Percentiles rank a stretch among this genome's conserved stretches.
Conservation (phyloP, 352 stramenopile genomes). For the Saprolegnia parasitica region DNA sequence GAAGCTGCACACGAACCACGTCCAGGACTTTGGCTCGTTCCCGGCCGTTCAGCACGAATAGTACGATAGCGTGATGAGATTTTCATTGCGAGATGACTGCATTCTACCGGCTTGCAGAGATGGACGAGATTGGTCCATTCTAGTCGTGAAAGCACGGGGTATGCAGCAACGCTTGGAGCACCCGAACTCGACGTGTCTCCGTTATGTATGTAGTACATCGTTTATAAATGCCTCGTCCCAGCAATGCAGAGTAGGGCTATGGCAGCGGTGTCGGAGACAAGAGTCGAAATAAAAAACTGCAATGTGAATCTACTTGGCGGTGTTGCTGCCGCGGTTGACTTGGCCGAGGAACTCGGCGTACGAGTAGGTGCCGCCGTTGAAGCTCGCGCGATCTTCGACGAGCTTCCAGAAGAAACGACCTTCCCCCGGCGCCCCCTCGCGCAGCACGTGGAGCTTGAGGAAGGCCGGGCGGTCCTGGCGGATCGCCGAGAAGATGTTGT, state of each 20-base stretch:
- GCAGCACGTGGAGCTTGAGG: constrained; percentile 88
- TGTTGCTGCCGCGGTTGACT: constrained; percentile 74
- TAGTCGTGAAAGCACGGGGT: too few relatives aligned
- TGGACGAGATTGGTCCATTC: too few relatives aligned
- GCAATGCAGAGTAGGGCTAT: too few relatives aligned
- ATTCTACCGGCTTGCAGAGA: background rate
- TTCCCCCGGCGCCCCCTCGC: constrained; percentile 92
- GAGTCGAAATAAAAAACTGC: too few relatives aligned
- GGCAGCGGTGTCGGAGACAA: too few relatives aligned
- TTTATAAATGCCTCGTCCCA: too few relatives aligned
- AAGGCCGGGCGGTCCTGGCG: constrained; percentile 81
- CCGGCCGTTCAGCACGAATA: constrained; percentile 30
- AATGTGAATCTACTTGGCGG: constrained; percentile 15
- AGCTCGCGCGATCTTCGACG: constrained; percentile 97
- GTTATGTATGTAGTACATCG: too few relatives aligned
- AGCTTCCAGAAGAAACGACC: constrained; percentile 96
- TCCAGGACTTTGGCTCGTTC: constrained; percentile 79
- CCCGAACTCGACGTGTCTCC: too few relatives aligned
- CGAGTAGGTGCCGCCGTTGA: constrained; percentile 95
- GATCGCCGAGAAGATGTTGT: constrained; percentile 85
- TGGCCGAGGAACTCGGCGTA: constrained; percentile 97
- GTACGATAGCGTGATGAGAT: background rate
- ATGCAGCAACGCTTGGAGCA: too few relatives aligned
- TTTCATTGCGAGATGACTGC: too few relatives aligned
- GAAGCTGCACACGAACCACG: constrained; percentile 44